Conservation (phyloP, 768 basidiomycete species). For the Leccinum subtestaceum region DNA sequence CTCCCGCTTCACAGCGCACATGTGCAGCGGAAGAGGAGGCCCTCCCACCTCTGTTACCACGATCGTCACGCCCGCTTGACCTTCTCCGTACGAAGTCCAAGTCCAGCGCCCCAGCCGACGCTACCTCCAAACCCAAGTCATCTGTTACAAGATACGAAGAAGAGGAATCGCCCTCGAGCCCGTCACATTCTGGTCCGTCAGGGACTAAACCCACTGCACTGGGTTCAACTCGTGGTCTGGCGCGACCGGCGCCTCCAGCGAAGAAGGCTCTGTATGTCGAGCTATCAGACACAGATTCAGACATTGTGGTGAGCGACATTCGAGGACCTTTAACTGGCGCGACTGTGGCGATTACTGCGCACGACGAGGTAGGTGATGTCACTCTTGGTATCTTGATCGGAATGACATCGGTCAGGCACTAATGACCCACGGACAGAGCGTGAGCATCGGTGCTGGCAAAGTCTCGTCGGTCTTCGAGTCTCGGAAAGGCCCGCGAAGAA, state of each 20-base stretch:
- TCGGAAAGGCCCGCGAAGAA: neutral
- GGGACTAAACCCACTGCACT: neutral
- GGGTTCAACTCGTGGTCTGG: neutral
- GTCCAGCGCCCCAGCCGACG: neutral
- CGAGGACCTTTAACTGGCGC: neutral
- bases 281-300: conserved; percentile 25
- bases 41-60: conserved; percentile 8
- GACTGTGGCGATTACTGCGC: neutral
- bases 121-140: neutral
- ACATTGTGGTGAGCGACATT: conserved; percentile 17
- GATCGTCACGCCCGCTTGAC: conserved; percentile 28
- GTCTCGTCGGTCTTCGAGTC: neutral
- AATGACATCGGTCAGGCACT: neutral
- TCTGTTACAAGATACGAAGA: conserved; percentile 9
- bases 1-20: neutral
- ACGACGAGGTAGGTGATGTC: neutral
- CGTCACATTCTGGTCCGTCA: neutral
- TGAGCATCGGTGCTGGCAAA: neutral
- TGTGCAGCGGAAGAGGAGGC: conserved; percentile 12
- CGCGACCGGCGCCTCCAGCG: neutral
- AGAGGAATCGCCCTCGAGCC: conserved; percentile 10
- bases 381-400: neutral
- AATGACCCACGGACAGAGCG: conserved; percentile 5
- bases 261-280: conserved; percentile 22
- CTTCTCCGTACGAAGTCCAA: conserved; percentile 19